Percentiles rank a stretch among this genome's conserved stretches.
Conservation (phyloP, 1,284 basidiomycete genomes). For the Ceratobasidium sp. region DNA sequence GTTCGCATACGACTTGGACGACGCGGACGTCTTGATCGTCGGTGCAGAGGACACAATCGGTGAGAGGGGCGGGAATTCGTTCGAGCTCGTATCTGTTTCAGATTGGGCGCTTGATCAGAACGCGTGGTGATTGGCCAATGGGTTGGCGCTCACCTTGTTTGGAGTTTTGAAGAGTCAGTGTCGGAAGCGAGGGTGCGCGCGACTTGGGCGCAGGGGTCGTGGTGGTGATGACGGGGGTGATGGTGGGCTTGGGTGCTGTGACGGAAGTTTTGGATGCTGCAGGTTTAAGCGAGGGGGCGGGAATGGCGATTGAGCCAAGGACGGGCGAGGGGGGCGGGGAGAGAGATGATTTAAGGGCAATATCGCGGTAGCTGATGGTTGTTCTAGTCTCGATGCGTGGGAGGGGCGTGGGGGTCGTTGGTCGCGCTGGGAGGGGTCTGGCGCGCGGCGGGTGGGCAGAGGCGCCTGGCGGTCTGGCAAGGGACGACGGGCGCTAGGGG, state of each 20-base stretch:
- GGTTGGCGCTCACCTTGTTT: conserved; percentile 6
- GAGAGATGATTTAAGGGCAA: conserved; percentile 10
- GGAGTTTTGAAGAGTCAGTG: not conserved
- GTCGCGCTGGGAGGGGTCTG: not conserved
- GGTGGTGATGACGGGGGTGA: not conserved
- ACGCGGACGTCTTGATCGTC: not conserved
- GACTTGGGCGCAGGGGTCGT: not conserved
- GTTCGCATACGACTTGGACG: conserved; percentile 10
- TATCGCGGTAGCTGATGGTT: conserved; percentile 2
- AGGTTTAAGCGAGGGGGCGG: not conserved
- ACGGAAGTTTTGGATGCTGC: too few species aligned
- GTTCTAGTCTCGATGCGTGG: conserved; percentile 16
- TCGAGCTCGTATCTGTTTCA: conserved; percentile 9
- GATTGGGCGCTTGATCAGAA: conserved; percentile 23
- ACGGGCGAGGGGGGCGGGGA: conserved; percentile 15
- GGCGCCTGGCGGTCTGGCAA: conserved; percentile 2
- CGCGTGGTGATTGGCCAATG: not conserved
- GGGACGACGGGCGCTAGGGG: conserved; percentile 18
- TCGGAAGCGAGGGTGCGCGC: not conserved
- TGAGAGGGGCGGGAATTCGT: conserved; percentile 12
- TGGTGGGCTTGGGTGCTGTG: not conserved
- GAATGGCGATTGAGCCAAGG: too few species aligned
- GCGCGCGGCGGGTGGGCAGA: conserved; percentile 6
- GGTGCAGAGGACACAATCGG: not conserved
- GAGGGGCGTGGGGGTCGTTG: not conserved